Evolutionary conservation across 202 grass and related monocot species (phyloP).

Genomic region (Elaeis oleifera): DNA sequence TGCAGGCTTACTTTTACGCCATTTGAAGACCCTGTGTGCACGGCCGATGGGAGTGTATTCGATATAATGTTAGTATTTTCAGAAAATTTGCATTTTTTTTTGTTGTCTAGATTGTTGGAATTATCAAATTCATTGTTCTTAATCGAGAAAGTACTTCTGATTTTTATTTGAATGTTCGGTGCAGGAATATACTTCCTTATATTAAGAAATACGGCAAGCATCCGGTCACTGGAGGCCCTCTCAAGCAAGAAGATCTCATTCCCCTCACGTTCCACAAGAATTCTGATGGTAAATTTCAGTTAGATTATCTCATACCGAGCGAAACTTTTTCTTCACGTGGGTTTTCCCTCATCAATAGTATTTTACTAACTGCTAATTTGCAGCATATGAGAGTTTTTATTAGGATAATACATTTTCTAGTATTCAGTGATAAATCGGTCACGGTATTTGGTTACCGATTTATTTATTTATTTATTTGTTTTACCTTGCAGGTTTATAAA

Average conservation of each 20-base stretch:
- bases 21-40: slow-evolving; percentile 89
- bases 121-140: slow-evolving; percentile 7
- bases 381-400: too few relatives aligned
- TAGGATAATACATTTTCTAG: too few relatives aligned
- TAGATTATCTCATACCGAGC: not conserved
- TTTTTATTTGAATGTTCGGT: slow-evolving; percentile 21
- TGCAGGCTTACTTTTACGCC: slow-evolving; percentile 77
- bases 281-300: slow-evolving; percentile 52
- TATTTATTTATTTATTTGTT: too few relatives aligned
- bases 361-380: too few relatives aligned
- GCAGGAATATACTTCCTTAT: slow-evolving; percentile 88
- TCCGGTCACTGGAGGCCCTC: slow-evolving; percentile 56
- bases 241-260: slow-evolving; percentile 80
- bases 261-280: slow-evolving; percentile 92
- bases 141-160: not conserved
- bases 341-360: too few relatives aligned
- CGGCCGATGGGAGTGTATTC: slow-evolving; percentile 73
- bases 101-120: slow-evolving; percentile 6
- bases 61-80: slow-evolving; percentile 72
- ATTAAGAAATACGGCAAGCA: slow-evolving; percentile 87
- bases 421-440: too few relatives aligned
- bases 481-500: too few relatives aligned
- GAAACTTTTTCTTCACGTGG: not conserved
- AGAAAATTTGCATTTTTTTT: not conserved
- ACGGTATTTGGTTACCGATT: too few relatives aligned